A percentile compares a stretch with the other conserved stretches of the same genome.
These are phyloP conservation scores for Suhomyces tanzawaensis DNA, from an alignment of 805 yeast species.

Conservation along the genomic window DNA sequence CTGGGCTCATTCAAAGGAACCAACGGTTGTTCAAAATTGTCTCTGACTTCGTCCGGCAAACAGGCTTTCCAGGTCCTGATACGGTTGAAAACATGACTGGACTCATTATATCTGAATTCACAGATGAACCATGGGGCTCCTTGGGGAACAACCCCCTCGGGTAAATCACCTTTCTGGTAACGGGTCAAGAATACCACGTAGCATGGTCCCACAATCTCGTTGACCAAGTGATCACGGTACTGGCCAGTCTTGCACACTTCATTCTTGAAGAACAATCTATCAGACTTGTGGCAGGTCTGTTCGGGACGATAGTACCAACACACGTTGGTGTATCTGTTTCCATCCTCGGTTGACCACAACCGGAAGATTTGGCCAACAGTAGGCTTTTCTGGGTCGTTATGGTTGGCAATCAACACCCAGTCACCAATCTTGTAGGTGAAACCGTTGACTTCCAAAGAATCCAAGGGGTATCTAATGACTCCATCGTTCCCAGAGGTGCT, in stretches of 20 bases:
- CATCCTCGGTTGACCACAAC: conserved; percentile 88
- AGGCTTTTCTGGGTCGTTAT: conserved; percentile 85
- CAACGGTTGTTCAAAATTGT: conserved; percentile 71
- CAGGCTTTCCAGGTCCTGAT: conserved; percentile 99
- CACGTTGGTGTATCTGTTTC: conserved; percentile 81
- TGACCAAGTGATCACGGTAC: conserved; percentile 88
- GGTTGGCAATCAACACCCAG: conserved; percentile 87
- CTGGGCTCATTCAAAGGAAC: conserved; percentile 67
- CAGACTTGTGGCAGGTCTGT: conserved; percentile 92
- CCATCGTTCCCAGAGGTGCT: conserved; percentile 45
- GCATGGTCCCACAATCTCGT: conserved; percentile 89
- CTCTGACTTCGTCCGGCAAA: conserved; percentile 93
- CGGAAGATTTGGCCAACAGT: conserved; percentile 92
- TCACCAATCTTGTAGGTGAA: conserved; percentile 83
- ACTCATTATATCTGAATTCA: conserved; percentile 91
- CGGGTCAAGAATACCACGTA: conserved; percentile 93
- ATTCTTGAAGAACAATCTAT: conserved; percentile 84
- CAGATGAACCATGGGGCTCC: conserved; percentile 90
- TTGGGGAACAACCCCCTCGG: conserved; percentile 52
- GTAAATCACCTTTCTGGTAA: conserved; percentile 93
- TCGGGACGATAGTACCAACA: conserved; percentile 99
- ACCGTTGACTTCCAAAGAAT: conserved; percentile 68
- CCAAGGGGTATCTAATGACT: conserved; percentile 71
- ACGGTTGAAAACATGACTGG: conserved; percentile 85
- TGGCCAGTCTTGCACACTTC: conserved; percentile 97